phyloP scores from a whole-genome alignment of 345 rosid genomes.

The Streptanthus diversifolius region DNA sequence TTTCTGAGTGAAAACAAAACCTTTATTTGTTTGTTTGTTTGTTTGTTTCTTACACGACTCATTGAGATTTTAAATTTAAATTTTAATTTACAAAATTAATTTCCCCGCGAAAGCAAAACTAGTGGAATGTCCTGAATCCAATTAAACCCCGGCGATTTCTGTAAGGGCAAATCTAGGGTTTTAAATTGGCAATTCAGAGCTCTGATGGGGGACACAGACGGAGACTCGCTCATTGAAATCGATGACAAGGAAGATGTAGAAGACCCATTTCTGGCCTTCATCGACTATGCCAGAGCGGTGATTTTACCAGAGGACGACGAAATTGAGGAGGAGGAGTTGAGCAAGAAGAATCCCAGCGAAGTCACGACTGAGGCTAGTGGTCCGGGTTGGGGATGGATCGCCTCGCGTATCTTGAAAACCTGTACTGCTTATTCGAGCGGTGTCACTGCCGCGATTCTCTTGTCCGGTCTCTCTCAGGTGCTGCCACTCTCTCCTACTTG shows the following conservation, averaged over 20 bases:
- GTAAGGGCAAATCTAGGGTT: constrained; percentile 29
- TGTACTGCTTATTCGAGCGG: constrained; percentile 87
- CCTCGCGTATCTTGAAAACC: constrained; percentile 68
- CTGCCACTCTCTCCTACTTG: constrained; percentile 7
- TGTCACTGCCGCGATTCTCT: constrained; percentile 79
- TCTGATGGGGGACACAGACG: constrained; percentile 17
- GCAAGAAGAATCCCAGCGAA: constrained; percentile 10
- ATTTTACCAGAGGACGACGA: constrained; percentile 46
- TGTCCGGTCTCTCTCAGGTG: constrained; percentile 86
- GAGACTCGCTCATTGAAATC: constrained; percentile 40
- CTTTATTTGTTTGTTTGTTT: no score
- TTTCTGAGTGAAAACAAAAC: no score
- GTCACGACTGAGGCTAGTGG: constrained; percentile 29
- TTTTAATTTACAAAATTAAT: neutral
- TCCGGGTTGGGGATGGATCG: constrained; percentile 87
- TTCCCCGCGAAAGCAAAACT: constrained; percentile 27
- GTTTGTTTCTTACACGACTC: no score
- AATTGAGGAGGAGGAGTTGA: neutral
- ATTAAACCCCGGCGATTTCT: constrained; percentile 11
- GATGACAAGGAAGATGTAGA: constrained; percentile 28
- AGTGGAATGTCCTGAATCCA: neutral
- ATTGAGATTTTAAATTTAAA: neutral
- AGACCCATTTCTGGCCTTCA: constrained; percentile 70
- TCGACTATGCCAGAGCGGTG: constrained; percentile 63
- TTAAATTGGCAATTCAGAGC: neutral